phyloP scores from a whole-genome alignment of 2,329 filamentous ascomycete species.

The Colletotrichum godetiae region DNA sequence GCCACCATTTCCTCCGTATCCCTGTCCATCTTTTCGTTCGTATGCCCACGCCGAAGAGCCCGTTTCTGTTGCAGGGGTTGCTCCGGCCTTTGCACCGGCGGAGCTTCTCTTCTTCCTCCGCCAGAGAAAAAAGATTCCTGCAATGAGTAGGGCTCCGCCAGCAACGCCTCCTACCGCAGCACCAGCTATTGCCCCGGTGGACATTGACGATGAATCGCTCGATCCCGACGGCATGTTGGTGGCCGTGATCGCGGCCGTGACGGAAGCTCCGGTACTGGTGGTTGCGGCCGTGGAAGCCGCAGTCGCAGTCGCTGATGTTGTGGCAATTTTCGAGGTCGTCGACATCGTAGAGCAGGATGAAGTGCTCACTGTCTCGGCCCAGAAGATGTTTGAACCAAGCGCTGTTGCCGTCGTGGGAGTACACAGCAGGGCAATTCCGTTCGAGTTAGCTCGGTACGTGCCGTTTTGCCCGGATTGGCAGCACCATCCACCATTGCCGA shows the following conservation, averaged over 20 bases:
- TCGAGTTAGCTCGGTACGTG: not conserved
- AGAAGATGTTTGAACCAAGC: not conserved
- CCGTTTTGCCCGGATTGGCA: conserved; percentile 9
- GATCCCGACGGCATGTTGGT: not conserved
- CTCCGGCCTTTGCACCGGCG: not conserved
- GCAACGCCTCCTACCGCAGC: conserved; percentile 5
- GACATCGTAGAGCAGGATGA: not conserved
- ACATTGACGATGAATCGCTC: not conserved
- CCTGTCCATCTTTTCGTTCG: not conserved
- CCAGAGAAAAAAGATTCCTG: not conserved
- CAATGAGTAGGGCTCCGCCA: not conserved
- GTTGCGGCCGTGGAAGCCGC: not conserved
- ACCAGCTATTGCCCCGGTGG: conserved; percentile 3
- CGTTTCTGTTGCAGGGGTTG: not conserved
- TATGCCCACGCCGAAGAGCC: not conserved
- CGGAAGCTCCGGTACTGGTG: not conserved
- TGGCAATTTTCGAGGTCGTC: not conserved
- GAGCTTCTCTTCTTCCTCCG: not conserved
- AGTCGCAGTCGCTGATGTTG: not conserved
- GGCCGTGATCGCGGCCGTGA: not conserved
- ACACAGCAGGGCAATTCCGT: conserved; percentile 8
- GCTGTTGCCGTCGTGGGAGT: not conserved
- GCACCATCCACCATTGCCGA: conserved; percentile 17
- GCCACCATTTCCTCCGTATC: not conserved
- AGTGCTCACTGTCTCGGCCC: conserved; percentile 2